phyloP scores from a whole-genome alignment of 2,329 filamentous ascomycete species.

The Colletotrichum tropicale region DNA sequence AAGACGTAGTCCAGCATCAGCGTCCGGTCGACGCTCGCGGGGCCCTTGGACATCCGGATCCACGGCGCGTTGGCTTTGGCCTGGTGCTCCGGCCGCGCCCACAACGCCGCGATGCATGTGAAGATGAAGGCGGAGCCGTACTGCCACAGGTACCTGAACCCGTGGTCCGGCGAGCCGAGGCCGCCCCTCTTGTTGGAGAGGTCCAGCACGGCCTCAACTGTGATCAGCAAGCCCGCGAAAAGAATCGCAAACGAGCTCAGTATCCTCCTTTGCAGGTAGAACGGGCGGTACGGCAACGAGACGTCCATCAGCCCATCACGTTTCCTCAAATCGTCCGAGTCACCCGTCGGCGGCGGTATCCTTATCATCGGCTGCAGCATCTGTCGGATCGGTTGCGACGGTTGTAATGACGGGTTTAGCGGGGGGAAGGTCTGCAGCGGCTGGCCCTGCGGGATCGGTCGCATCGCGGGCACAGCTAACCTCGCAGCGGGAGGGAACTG shows the following conservation, averaged over 20 bases:
- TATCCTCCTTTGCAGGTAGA: conserved; percentile 37
- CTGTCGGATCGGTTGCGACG: background rate
- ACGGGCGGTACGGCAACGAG: conserved; percentile 37
- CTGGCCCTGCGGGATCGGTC: background rate
- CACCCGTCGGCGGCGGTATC: background rate
- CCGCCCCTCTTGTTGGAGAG: conserved; percentile 34
- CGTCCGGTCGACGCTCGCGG: conserved; percentile 32
- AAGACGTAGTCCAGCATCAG: conserved; percentile 41
- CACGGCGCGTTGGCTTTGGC: conserved; percentile 41
- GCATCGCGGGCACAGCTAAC: background rate
- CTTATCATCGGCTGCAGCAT: background rate
- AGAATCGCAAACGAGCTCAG: conserved; percentile 31
- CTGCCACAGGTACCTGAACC: conserved; percentile 39
- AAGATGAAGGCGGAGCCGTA: conserved; percentile 38
- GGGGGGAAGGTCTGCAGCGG: background rate
- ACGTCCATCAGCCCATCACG: conserved; percentile 27
- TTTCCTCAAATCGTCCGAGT: background rate
- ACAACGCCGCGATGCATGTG: conserved; percentile 34
- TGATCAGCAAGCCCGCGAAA: conserved; percentile 31
- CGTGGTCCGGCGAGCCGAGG: conserved; percentile 26
- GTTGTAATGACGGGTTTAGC: background rate
- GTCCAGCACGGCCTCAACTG: conserved; percentile 32
- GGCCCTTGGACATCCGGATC: conserved; percentile 34
- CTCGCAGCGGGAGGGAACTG: background rate
- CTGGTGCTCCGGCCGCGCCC: conserved; percentile 43